Evolutionary conservation across 768 basidiomycete genomes (phyloP).

Genomic region (Mrakia blollopis): DNA sequence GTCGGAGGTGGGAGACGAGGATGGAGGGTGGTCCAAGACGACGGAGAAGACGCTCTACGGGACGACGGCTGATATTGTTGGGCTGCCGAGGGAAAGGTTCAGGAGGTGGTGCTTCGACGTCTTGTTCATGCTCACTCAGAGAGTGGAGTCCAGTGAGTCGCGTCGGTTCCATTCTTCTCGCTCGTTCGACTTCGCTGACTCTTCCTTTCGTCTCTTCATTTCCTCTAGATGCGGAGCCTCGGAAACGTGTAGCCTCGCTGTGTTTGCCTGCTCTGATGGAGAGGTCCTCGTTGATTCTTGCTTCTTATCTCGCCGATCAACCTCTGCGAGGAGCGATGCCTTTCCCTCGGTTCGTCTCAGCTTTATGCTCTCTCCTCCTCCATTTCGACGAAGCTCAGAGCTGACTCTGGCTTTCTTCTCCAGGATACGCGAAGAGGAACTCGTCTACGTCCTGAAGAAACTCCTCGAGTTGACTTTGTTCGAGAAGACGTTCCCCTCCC

Average conservation of each 20-base stretch:
- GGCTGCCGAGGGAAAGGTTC: slow-evolving; percentile 73
- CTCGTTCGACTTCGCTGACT: neutral
- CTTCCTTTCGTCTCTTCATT: neutral
- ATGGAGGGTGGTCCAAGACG: neutral
- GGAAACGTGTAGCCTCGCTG: slow-evolving; percentile 60
- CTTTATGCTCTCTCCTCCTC: neutral
- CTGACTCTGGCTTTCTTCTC: neutral
- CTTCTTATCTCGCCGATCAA: slow-evolving; percentile 76
- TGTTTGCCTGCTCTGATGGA: slow-evolving; percentile 66
- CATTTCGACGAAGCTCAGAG: neutral
- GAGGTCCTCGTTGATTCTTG: slow-evolving; percentile 65
- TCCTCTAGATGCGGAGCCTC: slow-evolving; percentile 55
- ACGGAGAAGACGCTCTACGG: slow-evolving; percentile 43
- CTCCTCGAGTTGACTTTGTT: slow-evolving; percentile 61
- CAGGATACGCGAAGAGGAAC: slow-evolving; percentile 81
- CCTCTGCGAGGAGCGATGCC: slow-evolving; percentile 78
- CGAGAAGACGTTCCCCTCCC: slow-evolving; percentile 48
- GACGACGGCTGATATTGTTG: slow-evolving; percentile 56
- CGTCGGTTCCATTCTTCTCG: neutral
- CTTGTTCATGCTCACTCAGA: slow-evolving; percentile 70
- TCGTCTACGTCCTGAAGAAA: slow-evolving; percentile 75
- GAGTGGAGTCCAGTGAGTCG: slow-evolving; percentile 32
- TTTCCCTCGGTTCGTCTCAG: slow-evolving; percentile 63
- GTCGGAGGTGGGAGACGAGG: neutral
- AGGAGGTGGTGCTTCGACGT: slow-evolving; percentile 91